Evolutionary conservation across 2,329 filamentous ascomycete genomes (phyloP), one percentile per base, ranked within the genome.

Genomic region (Penicillium sp.): DNA sequence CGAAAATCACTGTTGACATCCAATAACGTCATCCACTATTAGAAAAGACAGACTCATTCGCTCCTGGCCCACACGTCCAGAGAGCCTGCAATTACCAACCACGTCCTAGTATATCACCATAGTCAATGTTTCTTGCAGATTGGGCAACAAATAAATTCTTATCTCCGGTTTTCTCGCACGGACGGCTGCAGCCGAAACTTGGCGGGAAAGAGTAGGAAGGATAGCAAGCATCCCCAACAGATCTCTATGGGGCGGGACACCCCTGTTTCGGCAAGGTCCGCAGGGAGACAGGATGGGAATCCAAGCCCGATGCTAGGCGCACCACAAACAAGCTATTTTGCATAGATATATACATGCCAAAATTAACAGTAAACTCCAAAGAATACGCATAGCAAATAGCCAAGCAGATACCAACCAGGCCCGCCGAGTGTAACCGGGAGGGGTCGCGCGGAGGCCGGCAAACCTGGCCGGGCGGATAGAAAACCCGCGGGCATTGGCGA

Each of bases 351-450:
- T 30, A 30, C 18, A 5, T 38, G 18, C 3, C 10, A 38, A 11
- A 20, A 38, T 20, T 18, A 38, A 20, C 10, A 6, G n/a, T 11
- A 5, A 16, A 10, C 10, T 20, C 10, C 33, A 20, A 2, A 2
- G 16, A 4, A 11, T 10, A 8, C 16, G 16, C 33, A 11, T 1
- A 9, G 10, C 2, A 36, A 2, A 20, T 20, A 20, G 16, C 33
- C 16, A 38, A 11, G 35, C 16, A 10, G 18, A 13, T 38, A 27
- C 25, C 39, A 41, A 18, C 13, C 30, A 33, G 25, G 16, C 20
- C 18, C 10, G 27, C 52, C 53, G 52, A 35, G 51, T 50, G 20
- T 57, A 57, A 42, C 55, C 55, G 55, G 10, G 43, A 45, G 33
- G 42, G 44, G 30, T 31, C 10, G 35, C 14, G 14, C 48, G 51